phyloP scores from a whole-genome alignment of 2,329 filamentous ascomycete genomes.

The Fusarium dlaminii region DNA sequence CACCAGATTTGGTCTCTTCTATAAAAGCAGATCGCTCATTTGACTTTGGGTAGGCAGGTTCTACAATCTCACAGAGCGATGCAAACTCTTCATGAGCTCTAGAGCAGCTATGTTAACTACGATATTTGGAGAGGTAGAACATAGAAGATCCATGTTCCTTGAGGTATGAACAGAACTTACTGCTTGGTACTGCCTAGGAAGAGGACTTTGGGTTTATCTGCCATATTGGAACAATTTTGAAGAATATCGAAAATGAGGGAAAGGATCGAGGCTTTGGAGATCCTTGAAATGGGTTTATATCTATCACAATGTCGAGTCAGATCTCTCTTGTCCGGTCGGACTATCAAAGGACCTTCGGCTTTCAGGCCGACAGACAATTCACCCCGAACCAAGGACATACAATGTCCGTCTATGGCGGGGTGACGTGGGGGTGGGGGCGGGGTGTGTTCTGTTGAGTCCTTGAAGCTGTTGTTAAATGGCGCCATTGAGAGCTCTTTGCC shows the following conservation, averaged over 20 bases:
- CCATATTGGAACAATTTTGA: slow-evolving; percentile 32
- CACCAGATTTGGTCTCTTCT: slow-evolving; percentile 70
- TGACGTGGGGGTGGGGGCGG: slow-evolving; percentile 23
- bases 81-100: slow-evolving; percentile 62
- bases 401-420: slow-evolving; percentile 9
- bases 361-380: slow-evolving; percentile 7
- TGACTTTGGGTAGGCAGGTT: slow-evolving; percentile 70
- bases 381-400: background rate
- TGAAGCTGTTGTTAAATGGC: slow-evolving; percentile 7
- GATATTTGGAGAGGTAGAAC: background rate
- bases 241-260: background rate
- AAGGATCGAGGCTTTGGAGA: background rate
- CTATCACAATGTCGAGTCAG: background rate
- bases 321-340: background rate
- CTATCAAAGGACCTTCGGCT: slow-evolving; percentile 5
- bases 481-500: background rate
- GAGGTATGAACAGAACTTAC: slow-evolving; percentile 41
- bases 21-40: slow-evolving; percentile 74
- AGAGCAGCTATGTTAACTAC: background rate
- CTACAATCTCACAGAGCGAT: slow-evolving; percentile 68
- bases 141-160: background rate
- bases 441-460: background rate
- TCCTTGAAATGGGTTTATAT: background rate
- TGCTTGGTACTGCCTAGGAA: slow-evolving; percentile 52
- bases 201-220: slow-evolving; percentile 49